phyloP scores from a whole-genome alignment of 1,284 basidiomycete species.

The Moesziomyces globuligerus region DNA sequence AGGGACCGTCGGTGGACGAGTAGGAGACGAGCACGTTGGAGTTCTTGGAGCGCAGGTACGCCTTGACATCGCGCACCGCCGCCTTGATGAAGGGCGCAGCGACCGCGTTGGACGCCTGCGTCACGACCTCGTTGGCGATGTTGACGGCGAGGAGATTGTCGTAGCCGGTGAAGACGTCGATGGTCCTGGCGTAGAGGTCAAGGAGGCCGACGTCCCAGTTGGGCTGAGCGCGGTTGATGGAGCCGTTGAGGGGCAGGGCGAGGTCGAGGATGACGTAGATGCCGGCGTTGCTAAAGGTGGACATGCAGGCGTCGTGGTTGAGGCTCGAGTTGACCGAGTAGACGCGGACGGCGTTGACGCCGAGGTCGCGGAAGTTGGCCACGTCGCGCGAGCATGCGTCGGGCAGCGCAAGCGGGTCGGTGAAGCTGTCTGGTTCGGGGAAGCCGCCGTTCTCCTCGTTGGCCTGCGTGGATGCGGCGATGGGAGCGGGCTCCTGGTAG shows the following conservation, averaged over 20 bases:
- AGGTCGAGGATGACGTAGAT: constrained; percentile 94
- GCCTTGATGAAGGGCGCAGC: constrained; percentile 87
- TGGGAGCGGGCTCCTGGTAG: constrained; percentile 84
- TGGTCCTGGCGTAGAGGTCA: constrained; percentile 80
- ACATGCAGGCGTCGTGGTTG: constrained; percentile 89
- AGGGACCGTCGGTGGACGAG: constrained; percentile 81
- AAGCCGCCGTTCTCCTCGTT: constrained; percentile 72
- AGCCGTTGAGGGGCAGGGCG: constrained; percentile 83
- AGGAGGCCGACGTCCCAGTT: constrained; percentile 86
- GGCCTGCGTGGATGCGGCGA: constrained; percentile 68
- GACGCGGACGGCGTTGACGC: constrained; percentile 76
- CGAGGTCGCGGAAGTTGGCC: constrained; percentile 74
- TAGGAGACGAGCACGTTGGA: constrained; percentile 82
- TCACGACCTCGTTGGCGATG: constrained; percentile 88
- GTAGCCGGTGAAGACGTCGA: constrained; percentile 74
- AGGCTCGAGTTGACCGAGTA: constrained; percentile 76
- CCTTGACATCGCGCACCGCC: constrained; percentile 85
- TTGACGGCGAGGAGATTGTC: constrained; percentile 73
- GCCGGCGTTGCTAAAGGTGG: constrained; percentile 77
- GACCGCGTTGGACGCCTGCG: constrained; percentile 72
- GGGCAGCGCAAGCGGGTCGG: constrained; percentile 78
- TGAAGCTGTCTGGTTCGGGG: constrained; percentile 75
- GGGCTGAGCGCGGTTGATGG: constrained; percentile 80
- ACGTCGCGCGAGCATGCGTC: constrained; percentile 81
- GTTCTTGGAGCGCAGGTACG: constrained; percentile 75